Conservation (phyloP, 2,329 filamentous ascomycete species). For the Aaosphaeria arxii region DNA sequence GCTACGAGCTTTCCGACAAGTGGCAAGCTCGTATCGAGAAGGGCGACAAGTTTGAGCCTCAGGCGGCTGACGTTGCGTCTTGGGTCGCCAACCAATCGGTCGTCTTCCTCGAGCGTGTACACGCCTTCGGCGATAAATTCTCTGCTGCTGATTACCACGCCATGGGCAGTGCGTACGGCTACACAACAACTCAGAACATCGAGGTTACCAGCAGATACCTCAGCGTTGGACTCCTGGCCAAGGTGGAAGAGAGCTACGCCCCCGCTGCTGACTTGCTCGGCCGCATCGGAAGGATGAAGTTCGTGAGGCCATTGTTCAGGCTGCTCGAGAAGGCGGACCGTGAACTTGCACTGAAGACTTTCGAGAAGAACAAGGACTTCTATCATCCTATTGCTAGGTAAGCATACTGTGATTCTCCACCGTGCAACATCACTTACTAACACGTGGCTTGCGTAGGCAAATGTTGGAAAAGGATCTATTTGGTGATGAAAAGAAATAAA, state of each 20-base stretch:
- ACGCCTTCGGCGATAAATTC: slow-evolving; percentile 64
- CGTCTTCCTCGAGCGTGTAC: slow-evolving; percentile 81
- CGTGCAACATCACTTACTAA: slow-evolving; percentile 1
- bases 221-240: slow-evolving; percentile 72
- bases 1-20: slow-evolving; percentile 76
- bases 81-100: slow-evolving; percentile 87
- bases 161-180: slow-evolving; percentile 73
- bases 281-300: slow-evolving; percentile 92
- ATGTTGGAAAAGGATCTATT: slow-evolving; percentile 85
- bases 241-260: slow-evolving; percentile 65
- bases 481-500: slow-evolving; percentile 26
- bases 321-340: slow-evolving; percentile 72
- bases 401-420: neutral
- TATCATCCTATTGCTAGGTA: slow-evolving; percentile 74
- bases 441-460: slow-evolving; percentile 8
- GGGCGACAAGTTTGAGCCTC: slow-evolving; percentile 55
- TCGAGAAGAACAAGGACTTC: slow-evolving; percentile 83
- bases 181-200: slow-evolving; percentile 74
- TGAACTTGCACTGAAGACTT: slow-evolving; percentile 73
- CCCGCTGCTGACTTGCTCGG: slow-evolving; percentile 74
- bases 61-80: slow-evolving; percentile 63
- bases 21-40: slow-evolving; percentile 61
- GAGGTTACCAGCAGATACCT: slow-evolving; percentile 83
- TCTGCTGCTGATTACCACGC: slow-evolving; percentile 62
- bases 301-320: slow-evolving; percentile 81